Conservation (phyloP, 2,329 filamentous ascomycete genomes). For the Fusarium acutatum region DNA sequence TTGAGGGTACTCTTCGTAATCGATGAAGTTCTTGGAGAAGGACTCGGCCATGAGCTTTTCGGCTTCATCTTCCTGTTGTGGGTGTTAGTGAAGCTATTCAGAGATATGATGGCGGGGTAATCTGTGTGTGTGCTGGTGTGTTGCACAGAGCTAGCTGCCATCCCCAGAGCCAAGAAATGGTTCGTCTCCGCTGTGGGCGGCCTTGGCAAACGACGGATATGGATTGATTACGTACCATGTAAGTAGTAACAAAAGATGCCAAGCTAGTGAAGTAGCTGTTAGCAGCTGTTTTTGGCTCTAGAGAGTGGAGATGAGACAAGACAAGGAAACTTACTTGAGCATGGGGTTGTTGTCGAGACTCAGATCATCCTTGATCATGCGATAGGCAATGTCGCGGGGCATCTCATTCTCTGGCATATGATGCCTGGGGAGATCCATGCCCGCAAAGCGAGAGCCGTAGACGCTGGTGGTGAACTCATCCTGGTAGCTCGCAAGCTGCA, state of each 20-base stretch:
- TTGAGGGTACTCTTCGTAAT: slow-evolving; percentile 86
- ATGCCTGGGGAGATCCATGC: slow-evolving; percentile 78
- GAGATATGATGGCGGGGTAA: slow-evolving; percentile 3
- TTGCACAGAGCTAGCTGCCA: neutral
- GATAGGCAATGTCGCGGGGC: slow-evolving; percentile 92
- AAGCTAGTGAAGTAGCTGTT: slow-evolving; percentile 61
- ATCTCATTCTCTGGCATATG: slow-evolving; percentile 92
- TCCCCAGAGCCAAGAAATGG: slow-evolving; percentile 27
- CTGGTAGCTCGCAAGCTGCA: slow-evolving; percentile 60
- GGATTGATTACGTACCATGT: slow-evolving; percentile 72
- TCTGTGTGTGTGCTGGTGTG: neutral
- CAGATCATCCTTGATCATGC: slow-evolving; percentile 95
- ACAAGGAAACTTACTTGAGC: slow-evolving; percentile 68
- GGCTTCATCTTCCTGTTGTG: slow-evolving; percentile 81
- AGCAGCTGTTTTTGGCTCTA: neutral
- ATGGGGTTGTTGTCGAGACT: slow-evolving; percentile 92
- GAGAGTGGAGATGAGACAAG: neutral
- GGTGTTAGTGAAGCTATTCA: slow-evolving; percentile 30
- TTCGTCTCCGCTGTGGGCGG: neutral
- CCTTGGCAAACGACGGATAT: slow-evolving; percentile 13
- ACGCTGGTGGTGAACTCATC: slow-evolving; percentile 79
- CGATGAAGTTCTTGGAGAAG: slow-evolving; percentile 95
- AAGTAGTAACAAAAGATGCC: slow-evolving; percentile 93
- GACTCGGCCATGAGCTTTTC: slow-evolving; percentile 95
- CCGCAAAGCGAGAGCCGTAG: slow-evolving; percentile 87